Percentiles rank a stretch among this genome's conserved stretches.
These are phyloP conservation scores for Boletus eberwhitei DNA, from an alignment of 768 basidiomycete genomes.

Conservation along the genomic window DNA sequence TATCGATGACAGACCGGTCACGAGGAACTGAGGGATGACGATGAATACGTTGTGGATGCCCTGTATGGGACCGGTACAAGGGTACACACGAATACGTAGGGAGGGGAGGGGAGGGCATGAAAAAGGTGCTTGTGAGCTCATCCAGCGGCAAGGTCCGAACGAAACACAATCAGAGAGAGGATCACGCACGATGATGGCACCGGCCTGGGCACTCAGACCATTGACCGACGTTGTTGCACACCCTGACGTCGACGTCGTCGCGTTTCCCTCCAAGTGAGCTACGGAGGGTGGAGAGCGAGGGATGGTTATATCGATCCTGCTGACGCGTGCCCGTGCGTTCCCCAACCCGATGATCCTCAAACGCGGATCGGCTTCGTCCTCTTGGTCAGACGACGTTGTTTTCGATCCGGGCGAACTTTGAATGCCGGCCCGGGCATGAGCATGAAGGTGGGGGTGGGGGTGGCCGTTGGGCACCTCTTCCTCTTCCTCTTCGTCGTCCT, in stretches of 20 bases:
- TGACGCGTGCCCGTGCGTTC: conserved; percentile 48
- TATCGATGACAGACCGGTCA: conserved; percentile 80
- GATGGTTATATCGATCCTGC: conserved; percentile 40
- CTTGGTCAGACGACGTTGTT: conserved; percentile 3
- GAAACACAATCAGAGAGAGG: neutral
- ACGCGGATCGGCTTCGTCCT: conserved; percentile 12
- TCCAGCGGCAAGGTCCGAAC: neutral
- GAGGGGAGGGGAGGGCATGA: neutral
- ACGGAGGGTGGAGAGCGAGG: conserved; percentile 9
- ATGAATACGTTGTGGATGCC: conserved; percentile 96
- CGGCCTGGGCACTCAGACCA: conserved; percentile 76
- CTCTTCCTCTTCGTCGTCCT: conserved; percentile 24
- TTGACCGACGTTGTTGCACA: conserved; percentile 10
- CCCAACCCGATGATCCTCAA: conserved; percentile 32
- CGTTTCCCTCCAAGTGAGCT: conserved; percentile 15
- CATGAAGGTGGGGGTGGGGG: neutral
- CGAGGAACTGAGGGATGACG: conserved; percentile 91
- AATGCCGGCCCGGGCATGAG: neutral
- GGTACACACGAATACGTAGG: neutral
- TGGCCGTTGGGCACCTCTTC: neutral
- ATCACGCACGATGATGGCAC: conserved; percentile 72
- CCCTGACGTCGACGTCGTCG: conserved; percentile 16
- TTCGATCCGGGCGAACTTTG: neutral
- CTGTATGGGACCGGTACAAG: conserved; percentile 34
- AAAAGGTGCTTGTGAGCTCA: neutral